Conservation (phyloP, 2,329 filamentous ascomycete species). For the Calycina herbarum region DNA sequence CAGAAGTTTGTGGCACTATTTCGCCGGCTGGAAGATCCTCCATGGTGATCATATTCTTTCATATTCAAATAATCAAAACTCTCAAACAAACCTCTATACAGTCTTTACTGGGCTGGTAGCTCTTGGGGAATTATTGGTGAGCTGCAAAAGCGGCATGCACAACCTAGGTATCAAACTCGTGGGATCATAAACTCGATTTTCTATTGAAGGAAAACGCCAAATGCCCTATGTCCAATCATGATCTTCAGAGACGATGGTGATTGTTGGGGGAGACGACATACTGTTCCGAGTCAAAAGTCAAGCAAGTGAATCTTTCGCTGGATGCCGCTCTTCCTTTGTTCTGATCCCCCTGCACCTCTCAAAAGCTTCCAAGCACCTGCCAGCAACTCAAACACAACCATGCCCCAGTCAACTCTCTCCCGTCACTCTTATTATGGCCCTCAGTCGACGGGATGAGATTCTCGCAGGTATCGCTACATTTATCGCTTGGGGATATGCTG, state of each 20-base stretch:
- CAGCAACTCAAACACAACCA: constrained; percentile 27
- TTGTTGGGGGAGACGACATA: neutral
- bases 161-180: neutral
- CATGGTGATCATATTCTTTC: constrained; percentile 49
- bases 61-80: constrained; percentile 1
- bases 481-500: constrained; percentile 83
- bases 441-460: constrained; percentile 71
- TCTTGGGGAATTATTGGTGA: neutral
- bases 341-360: neutral
- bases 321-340: neutral
- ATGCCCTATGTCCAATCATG: neutral
- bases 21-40: constrained; percentile 61
- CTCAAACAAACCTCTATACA: constrained; percentile 5
- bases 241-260: neutral
- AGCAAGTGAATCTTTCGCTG: neutral
- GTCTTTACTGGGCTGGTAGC: neutral
- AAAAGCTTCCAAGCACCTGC: neutral
- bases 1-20: constrained; percentile 91
- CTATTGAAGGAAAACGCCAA: neutral
- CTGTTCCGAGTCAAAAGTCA: neutral
- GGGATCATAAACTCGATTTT: neutral
- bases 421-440: constrained; percentile 55
- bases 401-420: constrained; percentile 33
- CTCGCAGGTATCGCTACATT: constrained; percentile 69
- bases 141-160: neutral